Base-by-base conservation (phyloP, 495 filamentous ascomycete species). In the Pseudevernia furfuracea region DNA sequence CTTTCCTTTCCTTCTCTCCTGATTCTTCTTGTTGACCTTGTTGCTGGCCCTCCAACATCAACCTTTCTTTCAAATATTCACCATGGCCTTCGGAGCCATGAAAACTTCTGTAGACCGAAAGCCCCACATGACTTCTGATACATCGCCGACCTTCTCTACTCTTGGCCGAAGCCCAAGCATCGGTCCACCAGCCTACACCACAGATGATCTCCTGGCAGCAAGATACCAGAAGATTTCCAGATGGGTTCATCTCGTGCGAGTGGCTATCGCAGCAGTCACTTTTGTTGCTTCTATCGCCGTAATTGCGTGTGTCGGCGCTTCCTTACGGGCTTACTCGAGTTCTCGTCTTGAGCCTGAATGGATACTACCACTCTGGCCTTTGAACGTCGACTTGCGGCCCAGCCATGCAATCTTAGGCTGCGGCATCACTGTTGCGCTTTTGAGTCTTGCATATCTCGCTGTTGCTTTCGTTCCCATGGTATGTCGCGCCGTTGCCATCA, bases 281-380 rank as follows among this genome's bases (percentile, higher is more conserved):
- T 70, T 78, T 36, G 49, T 49, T 15, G 60, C 69, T n/a, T 70
- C 77, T 6, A 66, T 79, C 23, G 73, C 78, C 3, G 65, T 78
- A 58, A 73, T 81, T 23, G 74, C 69, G 25, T 80, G 78, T 63
- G 76, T 78, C 49, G 77, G 71, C 8, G 71, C 73, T 7, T 75
- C 79, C 37, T 68, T 80, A 32, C 73, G 69, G 1, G 73, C 78
- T 57, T 81, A 82, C 59, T 71, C 72, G 23, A 58, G 52, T 30
- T 81, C 80, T 3, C 70, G 70, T 32, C 52, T 72, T 37, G 76
- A 72, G 64, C 72, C 69, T 19, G 70, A 69, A 52, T 68, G 74
- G 46, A 72, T 78, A 52, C 73, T 83, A 14, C 76, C 75, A 8
- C 71, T 83, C 3, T 83, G 81, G 81, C 81, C 81, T 11, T 58